Base-by-base conservation (phyloP, 2,329 filamentous ascomycete species). In the Elsinoe perseae region DNA sequence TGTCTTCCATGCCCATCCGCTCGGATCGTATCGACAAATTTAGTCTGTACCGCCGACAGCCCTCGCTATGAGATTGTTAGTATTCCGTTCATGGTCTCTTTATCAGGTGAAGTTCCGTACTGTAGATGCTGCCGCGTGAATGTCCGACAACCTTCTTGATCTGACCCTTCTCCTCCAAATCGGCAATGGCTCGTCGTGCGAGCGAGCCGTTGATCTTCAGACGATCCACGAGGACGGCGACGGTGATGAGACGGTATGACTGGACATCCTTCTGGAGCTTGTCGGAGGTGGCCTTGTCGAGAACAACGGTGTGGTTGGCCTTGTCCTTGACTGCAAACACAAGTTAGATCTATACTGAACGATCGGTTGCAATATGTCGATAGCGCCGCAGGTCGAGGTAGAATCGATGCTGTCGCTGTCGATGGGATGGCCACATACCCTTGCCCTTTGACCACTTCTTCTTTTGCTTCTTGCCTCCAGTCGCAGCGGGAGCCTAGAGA, bases 211-310 rank as follows among this genome's bases (percentile, higher is more conserved):
- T 98, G 83, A 98, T 95, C 90, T 98, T 98, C 78, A 98, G 85
- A 78, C 93, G 86, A 80, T 98, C 93, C 84, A 98, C 93, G 72
- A 98, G 90, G 70, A 89, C 92, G 72, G 93, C 91, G 72, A 97
- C 87, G 74, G 93, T 97, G 80, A 98, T 90, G 77, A 98, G 90
- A 74, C 93, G 90, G 87, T 97, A 98, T 64, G 93, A 96, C 80
- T 97, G 93, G 71, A 98, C 95, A 84, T 98, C 93, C 84, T 98
- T 98, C 84, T 95, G 87, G 77, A 98, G 90, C 83, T 95, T 95
- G 80, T 98, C 93, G 68, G 87, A 87, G 73, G 87, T 95, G 79
- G 81, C 74, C 86, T 98, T 98, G 83, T 98, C 93, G 80, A 98
- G 89, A 74, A 97, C 83, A 78, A 98, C 93, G 77, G 88, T 89